Conservation (phyloP, 108 stramenopile genomes). For the Licmophora abbreviata region DNA sequence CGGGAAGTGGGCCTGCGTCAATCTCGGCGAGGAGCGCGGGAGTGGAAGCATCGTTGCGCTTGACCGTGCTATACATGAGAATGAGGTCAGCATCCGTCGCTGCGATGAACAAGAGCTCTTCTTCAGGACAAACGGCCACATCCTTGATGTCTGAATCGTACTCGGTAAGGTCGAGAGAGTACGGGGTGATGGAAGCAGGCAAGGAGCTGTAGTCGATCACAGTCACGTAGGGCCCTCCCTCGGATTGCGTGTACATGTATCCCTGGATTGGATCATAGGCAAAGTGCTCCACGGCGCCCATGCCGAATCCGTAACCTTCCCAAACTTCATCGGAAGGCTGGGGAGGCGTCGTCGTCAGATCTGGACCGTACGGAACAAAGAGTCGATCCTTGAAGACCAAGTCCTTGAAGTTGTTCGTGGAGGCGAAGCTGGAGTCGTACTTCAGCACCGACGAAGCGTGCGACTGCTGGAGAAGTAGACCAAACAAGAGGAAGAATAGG, state of each 20-base stretch:
- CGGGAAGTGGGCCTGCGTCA: constrained; percentile 29
- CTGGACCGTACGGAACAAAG: constrained; percentile 21
- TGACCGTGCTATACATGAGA: constrained; percentile 18
- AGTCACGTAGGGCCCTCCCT: constrained; percentile 29
- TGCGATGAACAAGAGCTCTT: constrained; percentile 19
- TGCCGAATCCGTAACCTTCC: constrained; percentile 30
- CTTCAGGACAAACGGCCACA: constrained; percentile 18
- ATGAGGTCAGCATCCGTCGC: constrained; percentile 17
- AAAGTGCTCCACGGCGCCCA: constrained; percentile 29
- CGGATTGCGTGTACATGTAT: constrained; percentile 33
- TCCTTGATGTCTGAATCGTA: constrained; percentile 10
- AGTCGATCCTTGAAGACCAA: constrained; percentile 9
- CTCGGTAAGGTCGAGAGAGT: constrained; percentile 4
- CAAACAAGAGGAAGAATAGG: too few relatives aligned
- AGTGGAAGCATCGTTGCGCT: constrained; percentile 1
- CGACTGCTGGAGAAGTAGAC: too few relatives aligned
- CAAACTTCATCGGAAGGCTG: constrained; percentile 13
- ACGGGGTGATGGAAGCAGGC: constrained; percentile 8
- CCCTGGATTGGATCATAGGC: constrained; percentile 28
- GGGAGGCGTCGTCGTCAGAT: constrained; percentile 5
- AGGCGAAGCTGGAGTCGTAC: not conserved
- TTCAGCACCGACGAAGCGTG: too few relatives aligned
- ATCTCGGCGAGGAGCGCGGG: not conserved
- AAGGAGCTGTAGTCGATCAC: constrained; percentile 28
- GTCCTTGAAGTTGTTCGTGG: not conserved